Conservation (phyloP, 768 basidiomycete species). For the Rhodotorula diobovata region DNA sequence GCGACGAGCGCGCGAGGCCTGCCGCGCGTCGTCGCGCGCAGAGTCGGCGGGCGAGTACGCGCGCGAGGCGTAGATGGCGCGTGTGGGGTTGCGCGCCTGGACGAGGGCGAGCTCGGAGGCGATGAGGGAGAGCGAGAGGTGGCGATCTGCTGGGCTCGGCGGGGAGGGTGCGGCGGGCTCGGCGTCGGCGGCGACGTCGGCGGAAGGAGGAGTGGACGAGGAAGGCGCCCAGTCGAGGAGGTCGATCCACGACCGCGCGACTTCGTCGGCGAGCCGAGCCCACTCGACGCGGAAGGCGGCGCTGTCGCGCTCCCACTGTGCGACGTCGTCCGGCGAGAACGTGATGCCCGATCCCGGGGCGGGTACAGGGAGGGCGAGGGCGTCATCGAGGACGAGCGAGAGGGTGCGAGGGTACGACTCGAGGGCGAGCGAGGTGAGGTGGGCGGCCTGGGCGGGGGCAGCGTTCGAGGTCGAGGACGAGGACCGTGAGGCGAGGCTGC, state of each 20-base stretch:
- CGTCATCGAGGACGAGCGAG: background rate
- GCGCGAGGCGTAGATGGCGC: background rate
- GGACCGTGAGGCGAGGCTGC: background rate
- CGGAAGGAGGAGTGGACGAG: background rate
- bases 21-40: background rate
- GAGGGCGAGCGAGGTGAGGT: background rate
- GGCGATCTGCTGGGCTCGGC: background rate
- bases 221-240: background rate
- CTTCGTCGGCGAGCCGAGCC: background rate
- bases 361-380: background rate
- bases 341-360: background rate
- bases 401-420: background rate
- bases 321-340: background rate
- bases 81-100: background rate
- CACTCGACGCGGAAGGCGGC: background rate
- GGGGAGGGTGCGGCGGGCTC: background rate
- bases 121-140: background rate
- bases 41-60: background rate
- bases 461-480: background rate
- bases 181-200: background rate
- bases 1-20: no score
- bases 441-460: background rate
- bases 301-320: background rate
- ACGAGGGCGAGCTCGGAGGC: background rate
- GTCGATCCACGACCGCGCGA: background rate